phyloP scores from a whole-genome alignment of 169 alveolate species.

The Theileria orientalis region DNA sequence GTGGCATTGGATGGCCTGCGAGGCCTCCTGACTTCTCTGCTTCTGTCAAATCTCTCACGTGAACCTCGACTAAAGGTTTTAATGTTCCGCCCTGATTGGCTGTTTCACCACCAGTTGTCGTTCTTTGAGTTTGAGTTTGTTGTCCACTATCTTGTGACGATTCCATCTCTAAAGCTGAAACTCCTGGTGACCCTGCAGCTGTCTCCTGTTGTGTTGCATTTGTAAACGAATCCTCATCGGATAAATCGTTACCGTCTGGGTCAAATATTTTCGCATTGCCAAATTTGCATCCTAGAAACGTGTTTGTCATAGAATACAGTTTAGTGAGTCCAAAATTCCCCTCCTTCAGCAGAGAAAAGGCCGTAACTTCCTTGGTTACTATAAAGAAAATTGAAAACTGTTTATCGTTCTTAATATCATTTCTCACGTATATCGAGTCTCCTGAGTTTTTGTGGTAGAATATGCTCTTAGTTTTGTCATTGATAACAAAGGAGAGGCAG shows the following conservation, averaged over 20 bases:
- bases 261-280: constrained; percentile 30
- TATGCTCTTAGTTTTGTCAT: constrained; percentile 25
- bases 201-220: background rate
- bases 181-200: background rate
- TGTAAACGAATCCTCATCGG: background rate
- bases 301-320: constrained; percentile 46
- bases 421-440: constrained; percentile 40
- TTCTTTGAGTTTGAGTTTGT: background rate
- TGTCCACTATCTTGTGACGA: background rate
- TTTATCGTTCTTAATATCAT: constrained; percentile 9
- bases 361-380: constrained; percentile 29
- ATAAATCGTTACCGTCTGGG: constrained; percentile 12
- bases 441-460: constrained; percentile 63
- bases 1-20: too few relatives aligned
- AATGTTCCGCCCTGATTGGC: too few relatives aligned
- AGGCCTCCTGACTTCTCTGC: background rate
- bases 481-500: constrained; percentile 50
- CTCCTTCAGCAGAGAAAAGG: constrained; percentile 23
- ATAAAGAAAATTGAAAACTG: constrained; percentile 28
- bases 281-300: constrained; percentile 40
- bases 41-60: background rate
- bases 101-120: background rate
- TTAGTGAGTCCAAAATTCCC: constrained; percentile 24
- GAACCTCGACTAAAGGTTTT: background rate
- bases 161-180: background rate